phyloP scores from a whole-genome alignment of 257 asterid genomes.

The Solanum clarkiae region DNA sequence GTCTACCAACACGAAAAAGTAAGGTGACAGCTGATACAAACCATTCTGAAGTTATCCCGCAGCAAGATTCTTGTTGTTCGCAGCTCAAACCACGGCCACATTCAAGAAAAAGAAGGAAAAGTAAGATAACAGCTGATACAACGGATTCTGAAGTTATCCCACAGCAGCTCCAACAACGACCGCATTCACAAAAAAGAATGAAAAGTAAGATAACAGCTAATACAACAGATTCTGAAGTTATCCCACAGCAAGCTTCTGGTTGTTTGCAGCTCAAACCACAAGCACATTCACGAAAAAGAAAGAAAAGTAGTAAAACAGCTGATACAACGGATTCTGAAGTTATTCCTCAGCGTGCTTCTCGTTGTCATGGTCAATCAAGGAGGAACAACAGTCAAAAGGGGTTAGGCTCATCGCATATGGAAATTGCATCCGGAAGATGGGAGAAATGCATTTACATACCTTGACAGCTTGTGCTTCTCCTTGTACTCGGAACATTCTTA shows the following conservation, averaged over 20 bases:
- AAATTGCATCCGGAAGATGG: no score
- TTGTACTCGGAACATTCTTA: no score
- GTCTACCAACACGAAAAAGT: not conserved
- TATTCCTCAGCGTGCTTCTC: no score
- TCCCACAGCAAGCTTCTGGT: not conserved
- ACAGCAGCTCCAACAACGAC: not conserved
- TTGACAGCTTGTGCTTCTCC: no score
- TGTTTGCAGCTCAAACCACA: not conserved
- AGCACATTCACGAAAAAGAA: no score
- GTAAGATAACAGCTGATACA: not conserved
- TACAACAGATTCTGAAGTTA: constrained; percentile 6
- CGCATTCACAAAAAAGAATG: not conserved
- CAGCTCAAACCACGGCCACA: not conserved
- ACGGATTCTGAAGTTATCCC: constrained; percentile 6
- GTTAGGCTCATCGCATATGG: no score
- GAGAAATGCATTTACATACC: no score
- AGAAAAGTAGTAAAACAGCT: no score
- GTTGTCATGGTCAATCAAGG: no score
- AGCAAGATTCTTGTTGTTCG: not conserved
- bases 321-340: no score
- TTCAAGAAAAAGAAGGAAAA: not conserved
- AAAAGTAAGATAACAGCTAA: not conserved
- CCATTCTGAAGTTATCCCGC: not conserved
- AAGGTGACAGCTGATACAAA: not conserved
- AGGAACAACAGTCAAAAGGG: no score